Conservation (phyloP, 2,329 filamentous ascomycete genomes). For the Magnaporthiopsis rhizophila region DNA sequence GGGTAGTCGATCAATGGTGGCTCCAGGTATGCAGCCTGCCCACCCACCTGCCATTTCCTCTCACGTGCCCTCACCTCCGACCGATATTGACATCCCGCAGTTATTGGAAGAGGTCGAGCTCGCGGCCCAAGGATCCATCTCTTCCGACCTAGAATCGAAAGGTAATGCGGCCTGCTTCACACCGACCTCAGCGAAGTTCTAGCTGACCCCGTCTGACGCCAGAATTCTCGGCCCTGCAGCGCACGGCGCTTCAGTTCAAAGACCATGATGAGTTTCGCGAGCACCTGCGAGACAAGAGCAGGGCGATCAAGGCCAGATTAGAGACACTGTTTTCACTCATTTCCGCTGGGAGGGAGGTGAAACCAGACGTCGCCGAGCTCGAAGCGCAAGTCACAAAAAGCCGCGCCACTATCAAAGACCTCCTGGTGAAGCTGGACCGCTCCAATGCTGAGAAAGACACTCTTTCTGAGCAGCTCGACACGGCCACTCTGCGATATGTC, state of each 20-base stretch:
- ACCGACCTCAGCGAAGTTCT: slow-evolving; percentile 16
- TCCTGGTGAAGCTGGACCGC: slow-evolving; percentile 67
- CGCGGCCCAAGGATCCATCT: slow-evolving; percentile 42
- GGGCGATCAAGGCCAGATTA: slow-evolving; percentile 67
- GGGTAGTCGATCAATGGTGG: slow-evolving; percentile 89
- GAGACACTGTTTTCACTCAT: slow-evolving; percentile 57
- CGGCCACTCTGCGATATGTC: slow-evolving; percentile 83
- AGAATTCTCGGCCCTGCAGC: slow-evolving; percentile 1
- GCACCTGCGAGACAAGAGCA: slow-evolving; percentile 69
- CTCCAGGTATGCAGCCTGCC: slow-evolving; percentile 58
- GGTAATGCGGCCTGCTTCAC: slow-evolving; percentile 24
- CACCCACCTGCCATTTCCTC: slow-evolving; percentile 7
- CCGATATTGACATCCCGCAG: slow-evolving; percentile 29
- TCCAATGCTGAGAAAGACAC: slow-evolving; percentile 73
- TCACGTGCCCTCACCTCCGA: slow-evolving; percentile 3
- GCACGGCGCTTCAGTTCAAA: slow-evolving; percentile 51
- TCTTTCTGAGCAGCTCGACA: slow-evolving; percentile 78
- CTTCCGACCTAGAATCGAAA: slow-evolving; percentile 33
- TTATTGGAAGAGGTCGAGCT: slow-evolving; percentile 57
- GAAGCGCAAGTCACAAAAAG: slow-evolving; percentile 69
- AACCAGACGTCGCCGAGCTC: slow-evolving; percentile 63
- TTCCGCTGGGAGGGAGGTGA: slow-evolving; percentile 40
- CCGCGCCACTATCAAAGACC: slow-evolving; percentile 74
- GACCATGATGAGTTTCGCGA: slow-evolving; percentile 66
- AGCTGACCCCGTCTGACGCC: slow-evolving; percentile 16